Base-by-base conservation (phyloP, 495 filamentous ascomycete genomes). In the Geoglossum glabrum region DNA sequence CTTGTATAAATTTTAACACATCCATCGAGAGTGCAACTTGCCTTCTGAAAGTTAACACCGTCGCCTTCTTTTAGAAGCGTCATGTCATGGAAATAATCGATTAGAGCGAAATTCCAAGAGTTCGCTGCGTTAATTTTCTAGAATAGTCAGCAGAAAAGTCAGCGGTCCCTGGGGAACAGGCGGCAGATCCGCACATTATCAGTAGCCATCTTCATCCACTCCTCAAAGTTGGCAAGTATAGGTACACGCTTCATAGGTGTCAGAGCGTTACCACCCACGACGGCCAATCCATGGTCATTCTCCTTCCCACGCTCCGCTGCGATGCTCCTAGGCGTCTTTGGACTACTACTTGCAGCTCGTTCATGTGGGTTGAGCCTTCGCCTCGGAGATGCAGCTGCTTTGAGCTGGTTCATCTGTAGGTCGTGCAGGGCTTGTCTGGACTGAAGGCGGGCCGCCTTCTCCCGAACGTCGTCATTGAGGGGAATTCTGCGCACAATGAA, bases 141-240 rank as follows among this genome's bases (percentile, higher is more conserved):
- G 5, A 31, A 8, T 23, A 6, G 55, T 55, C 33, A 64, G n/a
- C 17, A 4, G n/a, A 45, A 45, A 21, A 19, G n/a, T 45, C 40
- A 40, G 62, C 52, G 63, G 56, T 46, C 36, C 26, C 13, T 15
- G 15, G 54, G 23, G n/a, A 1, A 40, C 38, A n/a, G n/a, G n/a
- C n/a, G 27, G 50, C 10, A 28, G 33, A 30, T 21, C 5, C 59
- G 23, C 59, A 70, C 68, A 62, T 99, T 99, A 73, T 99, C 92
- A 25, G 90, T 97, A 10, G 93, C 93, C 87, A 97, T 90, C 78
- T 97, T 99, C 93, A 99, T 97, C 92, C 92, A 97, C 66, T 99
- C 93, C 69, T 99, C 92, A 64, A 97, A 99, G 70, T 97, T 97
- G 55, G 93, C 93, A 55, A 97, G 68, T 57, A 99, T 85, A 0